Conservation (phyloP, 1,284 basidiomycete species). For the Cutaneotrichosporon dermatis region DNA sequence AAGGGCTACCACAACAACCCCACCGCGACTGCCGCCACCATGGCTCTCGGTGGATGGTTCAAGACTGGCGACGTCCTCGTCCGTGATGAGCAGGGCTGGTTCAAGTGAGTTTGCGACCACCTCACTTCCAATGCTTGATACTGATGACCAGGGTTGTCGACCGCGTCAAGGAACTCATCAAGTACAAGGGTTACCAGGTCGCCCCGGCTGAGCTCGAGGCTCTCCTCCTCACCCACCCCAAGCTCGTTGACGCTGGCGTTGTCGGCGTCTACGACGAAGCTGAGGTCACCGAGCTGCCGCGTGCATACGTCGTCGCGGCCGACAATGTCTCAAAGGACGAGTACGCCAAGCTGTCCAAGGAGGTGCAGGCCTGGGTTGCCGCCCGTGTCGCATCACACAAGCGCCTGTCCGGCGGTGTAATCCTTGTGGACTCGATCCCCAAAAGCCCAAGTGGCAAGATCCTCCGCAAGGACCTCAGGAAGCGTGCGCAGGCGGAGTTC, state of each 20-base stretch:
- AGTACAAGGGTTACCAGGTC: constrained; percentile 62
- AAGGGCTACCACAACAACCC: constrained; percentile 65
- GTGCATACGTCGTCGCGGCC: constrained; percentile 59
- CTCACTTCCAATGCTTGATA: constrained; percentile 26
- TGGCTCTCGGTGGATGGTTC: constrained; percentile 59
- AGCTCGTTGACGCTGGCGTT: constrained; percentile 65
- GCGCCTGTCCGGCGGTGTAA: constrained; percentile 50
- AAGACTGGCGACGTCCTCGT: constrained; percentile 71
- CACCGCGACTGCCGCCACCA: constrained; percentile 59
- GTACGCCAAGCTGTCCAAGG: constrained; percentile 49
- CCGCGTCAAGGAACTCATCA: constrained; percentile 71
- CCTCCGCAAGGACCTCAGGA: constrained; percentile 39
- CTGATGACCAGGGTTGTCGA: constrained; percentile 48
- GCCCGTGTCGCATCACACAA: constrained; percentile 54
- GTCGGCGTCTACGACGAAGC: constrained; percentile 61
- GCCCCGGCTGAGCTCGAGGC: constrained; percentile 77
- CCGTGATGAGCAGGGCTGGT: constrained; percentile 58
- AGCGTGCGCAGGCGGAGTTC: constrained; percentile 26
- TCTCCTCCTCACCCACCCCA: constrained; percentile 65
- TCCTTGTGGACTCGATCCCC: constrained; percentile 50
- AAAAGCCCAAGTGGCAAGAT: constrained; percentile 47
- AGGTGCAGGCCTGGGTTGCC: constrained; percentile 61
- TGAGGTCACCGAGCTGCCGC: constrained; percentile 71
- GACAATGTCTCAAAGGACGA: constrained; percentile 40
- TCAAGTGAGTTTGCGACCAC: constrained; percentile 53